A percentile compares a stretch with the other conserved stretches of the same genome.
phyloP scores from a whole-genome alignment of 2,329 filamentous ascomycete genomes.

The Aspergillus proliferans region DNA sequence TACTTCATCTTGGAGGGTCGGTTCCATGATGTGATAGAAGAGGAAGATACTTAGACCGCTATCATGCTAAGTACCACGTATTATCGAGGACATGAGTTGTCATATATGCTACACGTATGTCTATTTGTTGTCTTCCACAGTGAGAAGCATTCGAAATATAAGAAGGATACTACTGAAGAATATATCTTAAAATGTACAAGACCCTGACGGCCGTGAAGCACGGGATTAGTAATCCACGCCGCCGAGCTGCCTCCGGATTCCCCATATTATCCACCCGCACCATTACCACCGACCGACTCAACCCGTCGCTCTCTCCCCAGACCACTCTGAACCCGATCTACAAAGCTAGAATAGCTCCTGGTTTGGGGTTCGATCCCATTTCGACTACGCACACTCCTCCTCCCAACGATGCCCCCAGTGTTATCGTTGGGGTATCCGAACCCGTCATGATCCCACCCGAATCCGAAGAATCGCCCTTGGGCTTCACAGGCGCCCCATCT shows the following conservation, averaged over 20 bases:
- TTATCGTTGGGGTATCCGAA: constrained; percentile 29
- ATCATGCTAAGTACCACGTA: too few relatives aligned
- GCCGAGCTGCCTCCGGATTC: constrained; percentile 28
- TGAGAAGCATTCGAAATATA: too few relatives aligned
- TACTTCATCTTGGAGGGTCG: too few relatives aligned
- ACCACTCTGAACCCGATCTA: neutral
- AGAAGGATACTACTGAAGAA: too few relatives aligned
- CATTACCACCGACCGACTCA: constrained; percentile 4
- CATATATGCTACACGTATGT: too few relatives aligned
- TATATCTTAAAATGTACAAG: too few relatives aligned
- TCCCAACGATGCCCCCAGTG: constrained; percentile 27
- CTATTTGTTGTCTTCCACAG: too few relatives aligned
- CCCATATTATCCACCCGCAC: constrained; percentile 22
- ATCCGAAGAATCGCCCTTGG: constrained; percentile 25
- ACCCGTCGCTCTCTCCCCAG: constrained; percentile 8
- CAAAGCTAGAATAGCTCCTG: neutral
- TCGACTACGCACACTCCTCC: constrained; percentile 7
- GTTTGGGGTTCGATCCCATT: neutral
- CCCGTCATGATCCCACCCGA: constrained; percentile 35
- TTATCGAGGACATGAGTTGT: too few relatives aligned
- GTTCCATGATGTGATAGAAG: too few relatives aligned
- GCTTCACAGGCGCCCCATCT: constrained; percentile 18
- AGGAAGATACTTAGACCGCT: too few relatives aligned
- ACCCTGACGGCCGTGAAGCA: too few relatives aligned
- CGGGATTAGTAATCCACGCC: constrained; percentile 10